These are phyloP conservation scores for Panaeolus cyanescens DNA, from an alignment of 768 basidiomycete species.

Conservation along the genomic window DNA sequence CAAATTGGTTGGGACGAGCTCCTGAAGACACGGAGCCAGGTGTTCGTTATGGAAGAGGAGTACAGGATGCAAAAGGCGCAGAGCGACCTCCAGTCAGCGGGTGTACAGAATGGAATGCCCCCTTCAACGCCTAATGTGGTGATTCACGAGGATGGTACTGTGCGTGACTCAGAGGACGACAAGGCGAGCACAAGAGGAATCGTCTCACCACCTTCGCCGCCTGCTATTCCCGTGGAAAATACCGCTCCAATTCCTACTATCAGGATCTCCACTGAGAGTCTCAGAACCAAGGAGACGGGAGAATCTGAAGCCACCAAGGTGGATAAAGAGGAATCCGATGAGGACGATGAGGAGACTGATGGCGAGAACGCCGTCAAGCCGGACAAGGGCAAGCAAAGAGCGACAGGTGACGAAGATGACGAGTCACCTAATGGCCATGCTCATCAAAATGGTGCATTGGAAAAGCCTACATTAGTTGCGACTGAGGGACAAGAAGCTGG, in stretches of 20 bases:
- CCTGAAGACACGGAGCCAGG: slow-evolving; percentile 87
- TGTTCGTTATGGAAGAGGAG: slow-evolving; percentile 99
- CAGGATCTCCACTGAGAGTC: slow-evolving; percentile 70
- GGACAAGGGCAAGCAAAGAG: slow-evolving; percentile 24
- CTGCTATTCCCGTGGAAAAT: slow-evolving; percentile 26
- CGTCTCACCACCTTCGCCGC: slow-evolving; percentile 38
- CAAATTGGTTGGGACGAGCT: slow-evolving; percentile 99
- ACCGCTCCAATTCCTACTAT: slow-evolving; percentile 59
- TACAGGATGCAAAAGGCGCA: slow-evolving; percentile 96
- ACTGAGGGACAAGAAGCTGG: slow-evolving; percentile 46
- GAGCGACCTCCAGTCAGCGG: slow-evolving; percentile 55
- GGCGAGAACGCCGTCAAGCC: slow-evolving; percentile 5
- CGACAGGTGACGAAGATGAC: slow-evolving; percentile 10
- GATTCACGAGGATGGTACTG: slow-evolving; percentile 68
- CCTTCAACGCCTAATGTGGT: slow-evolving; percentile 31
- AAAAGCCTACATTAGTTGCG: slow-evolving; percentile 55
- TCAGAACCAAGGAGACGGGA: slow-evolving; percentile 35
- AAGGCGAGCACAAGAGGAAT: slow-evolving; percentile 73
- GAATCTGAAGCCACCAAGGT: slow-evolving; percentile 17
- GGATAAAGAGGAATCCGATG: slow-evolving; percentile 18
- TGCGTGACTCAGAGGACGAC: slow-evolving; percentile 50
- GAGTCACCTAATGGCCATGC: slow-evolving; percentile 30
- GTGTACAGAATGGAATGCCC: slow-evolving; percentile 20
- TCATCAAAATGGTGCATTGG: slow-evolving; percentile 36
- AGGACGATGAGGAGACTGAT: slow-evolving; percentile 16